Percentiles rank a stretch among this genome's conserved stretches.
Evolutionary conservation across 208 protist species (phyloP).

Genomic region (Leishmania turanica): DNA sequence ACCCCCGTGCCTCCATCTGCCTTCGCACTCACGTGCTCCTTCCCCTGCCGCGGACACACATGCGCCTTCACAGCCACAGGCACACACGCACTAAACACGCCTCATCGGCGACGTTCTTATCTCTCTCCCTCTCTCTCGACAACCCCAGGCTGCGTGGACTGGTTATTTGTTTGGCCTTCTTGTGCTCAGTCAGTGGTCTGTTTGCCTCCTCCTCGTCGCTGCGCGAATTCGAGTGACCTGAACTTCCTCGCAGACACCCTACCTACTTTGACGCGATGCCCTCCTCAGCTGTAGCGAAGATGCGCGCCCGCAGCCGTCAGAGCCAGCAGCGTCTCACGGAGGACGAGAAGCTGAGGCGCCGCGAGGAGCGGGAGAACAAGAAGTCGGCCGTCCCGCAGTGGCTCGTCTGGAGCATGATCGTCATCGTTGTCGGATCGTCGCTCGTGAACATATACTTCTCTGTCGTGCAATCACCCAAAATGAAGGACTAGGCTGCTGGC

Average conservation of each 20-base stretch:
- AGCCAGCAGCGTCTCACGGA: constrained; percentile 51
- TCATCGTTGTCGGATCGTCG: constrained; percentile 67
- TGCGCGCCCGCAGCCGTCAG: constrained; percentile 61
- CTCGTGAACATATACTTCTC: constrained; percentile 81
- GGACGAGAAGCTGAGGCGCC: constrained; percentile 56
- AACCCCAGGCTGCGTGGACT: neutral
- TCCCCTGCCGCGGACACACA: neutral
- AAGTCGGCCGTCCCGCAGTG: constrained; percentile 47
- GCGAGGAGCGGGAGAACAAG: constrained; percentile 52
- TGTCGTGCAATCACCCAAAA: constrained; percentile 61
- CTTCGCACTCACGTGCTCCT: neutral
- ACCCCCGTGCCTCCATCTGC: neutral
- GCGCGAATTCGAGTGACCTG: neutral
- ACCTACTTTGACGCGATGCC: constrained; percentile 41
- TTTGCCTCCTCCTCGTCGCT: neutral
- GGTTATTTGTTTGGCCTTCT: neutral
- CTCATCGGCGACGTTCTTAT: neutral
- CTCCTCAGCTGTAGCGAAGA: constrained; percentile 41
- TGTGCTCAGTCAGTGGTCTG: neutral
- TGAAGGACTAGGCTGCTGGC: constrained; percentile 35
- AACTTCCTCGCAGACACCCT: too few species aligned
- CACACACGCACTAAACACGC: neutral
- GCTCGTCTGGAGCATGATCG: constrained; percentile 63
- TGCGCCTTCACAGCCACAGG: neutral
- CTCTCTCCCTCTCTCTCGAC: neutral